Base-by-base conservation (phyloP, 2,329 filamentous ascomycete genomes). In the Phialemoniopsis sp. region DNA sequence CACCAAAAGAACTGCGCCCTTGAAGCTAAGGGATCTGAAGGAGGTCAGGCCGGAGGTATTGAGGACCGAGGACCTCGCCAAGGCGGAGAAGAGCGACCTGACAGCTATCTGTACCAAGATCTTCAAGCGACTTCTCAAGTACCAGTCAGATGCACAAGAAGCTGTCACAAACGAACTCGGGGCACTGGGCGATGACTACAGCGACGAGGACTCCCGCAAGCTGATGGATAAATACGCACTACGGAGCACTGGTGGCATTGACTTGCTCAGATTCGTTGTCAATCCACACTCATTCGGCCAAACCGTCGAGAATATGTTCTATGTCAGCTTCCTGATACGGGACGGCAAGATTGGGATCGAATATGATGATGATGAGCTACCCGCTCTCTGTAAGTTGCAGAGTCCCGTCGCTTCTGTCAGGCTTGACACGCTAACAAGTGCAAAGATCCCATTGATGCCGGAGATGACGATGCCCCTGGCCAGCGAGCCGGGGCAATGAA, bases 271-370 rank as follows among this genome's bases (percentile, higher is more conserved):
- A 38, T 97, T 96, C 50, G 87, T 89, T 31, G 77, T 97, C 47
- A 95, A 98, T 51, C 93, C 93, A 1, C 69, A 69, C 30, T 95
- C 89, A 1, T 98, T 97, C 53, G 88, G 88, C 0, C 93, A 98
- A 62, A 95, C 89, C 0, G 82, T 98, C 7, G 93, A 98, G 59
- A 98, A 98, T 53, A 72, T 98, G 52, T 98, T 98, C 62, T 97
- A 97, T 58, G 79, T 95, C 50, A 94, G 88, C 57, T 98, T 98
- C 56, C 67, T 98, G 44, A 89, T 97, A 43, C 81, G 87, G 42
- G 93, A 98, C 62, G 89, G 89, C 10, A 80, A 77, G 43, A 78
- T 89, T 6, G 80, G 79, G 28, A 73, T 98, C n/a, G 71, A 78
- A 4, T 76, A 80, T 40, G 90, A 96, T 54, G 73, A 80, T 12